A percentile compares a stretch with the other conserved stretches of the same genome.
phyloP scores from a whole-genome alignment of 306 rosid species.

The Prunus mira region DNA sequence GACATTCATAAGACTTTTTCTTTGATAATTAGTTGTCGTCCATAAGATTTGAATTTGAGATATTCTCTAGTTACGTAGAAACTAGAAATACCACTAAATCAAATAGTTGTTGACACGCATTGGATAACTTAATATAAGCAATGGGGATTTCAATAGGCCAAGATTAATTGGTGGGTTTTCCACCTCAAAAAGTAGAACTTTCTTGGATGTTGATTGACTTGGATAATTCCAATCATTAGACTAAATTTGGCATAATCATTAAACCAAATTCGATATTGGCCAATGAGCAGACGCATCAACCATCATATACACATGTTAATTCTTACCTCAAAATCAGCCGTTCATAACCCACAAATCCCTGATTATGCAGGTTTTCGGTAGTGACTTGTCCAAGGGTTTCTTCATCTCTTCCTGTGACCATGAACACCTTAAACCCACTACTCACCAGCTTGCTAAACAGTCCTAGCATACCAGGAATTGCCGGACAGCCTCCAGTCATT shows the following conservation, averaged over 20 bases:
- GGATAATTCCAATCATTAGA: not conserved
- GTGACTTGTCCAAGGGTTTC: constrained; percentile 49
- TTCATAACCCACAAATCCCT: constrained; percentile 67
- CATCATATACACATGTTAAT: not conserved
- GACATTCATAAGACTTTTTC: too few relatives aligned
- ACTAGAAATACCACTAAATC: too few relatives aligned
- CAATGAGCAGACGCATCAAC: too few relatives aligned
- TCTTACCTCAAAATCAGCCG: constrained; percentile 72
- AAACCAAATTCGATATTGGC: too few relatives aligned
- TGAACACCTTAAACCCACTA: constrained; percentile 60
- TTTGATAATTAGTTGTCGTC: too few relatives aligned
- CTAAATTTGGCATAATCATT: not conserved
- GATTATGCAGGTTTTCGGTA: constrained; percentile 45
- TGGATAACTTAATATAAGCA: not conserved
- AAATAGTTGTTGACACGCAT: not conserved
- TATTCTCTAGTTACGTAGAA: too few relatives aligned
- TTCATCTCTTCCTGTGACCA: constrained; percentile 72
- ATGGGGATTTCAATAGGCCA: too few relatives aligned
- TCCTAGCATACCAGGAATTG: constrained; percentile 27
- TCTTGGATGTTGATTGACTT: constrained; percentile 5
- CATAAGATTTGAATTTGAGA: too few relatives aligned
- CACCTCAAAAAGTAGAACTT: not conserved
- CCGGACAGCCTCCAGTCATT: constrained; percentile 50
- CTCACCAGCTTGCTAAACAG: constrained; percentile 38
- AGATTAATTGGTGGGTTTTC: too few relatives aligned